Percentiles rank a stretch among this genome's conserved stretches.
phyloP scores from a whole-genome alignment of 345 rosid genomes.

The Erucastrum elatum region DNA sequence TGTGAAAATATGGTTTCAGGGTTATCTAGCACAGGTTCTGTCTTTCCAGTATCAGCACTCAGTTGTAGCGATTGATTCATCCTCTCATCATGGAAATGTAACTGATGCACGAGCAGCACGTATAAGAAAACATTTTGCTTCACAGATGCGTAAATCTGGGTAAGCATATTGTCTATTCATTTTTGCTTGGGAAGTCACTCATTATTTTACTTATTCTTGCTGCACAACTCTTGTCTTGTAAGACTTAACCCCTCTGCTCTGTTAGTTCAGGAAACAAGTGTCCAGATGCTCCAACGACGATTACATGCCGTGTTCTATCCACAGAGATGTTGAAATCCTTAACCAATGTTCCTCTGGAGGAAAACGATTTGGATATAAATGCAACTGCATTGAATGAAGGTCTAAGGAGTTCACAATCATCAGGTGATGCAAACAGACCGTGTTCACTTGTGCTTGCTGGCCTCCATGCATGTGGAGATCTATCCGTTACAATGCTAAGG shows the following conservation, averaged over 20 bases:
- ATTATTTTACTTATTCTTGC: not conserved
- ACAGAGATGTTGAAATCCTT: conserved; percentile 64
- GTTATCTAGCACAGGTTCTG: conserved; percentile 92
- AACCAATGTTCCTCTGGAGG: conserved; percentile 38
- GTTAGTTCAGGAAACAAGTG: conserved; percentile 64
- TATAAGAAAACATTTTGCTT: conserved; percentile 72
- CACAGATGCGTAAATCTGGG: conserved; percentile 74
- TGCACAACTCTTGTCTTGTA: conserved; percentile 21
- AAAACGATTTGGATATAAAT: conserved; percentile 36
- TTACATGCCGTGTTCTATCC: conserved; percentile 71
- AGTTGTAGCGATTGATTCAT: conserved; percentile 87
- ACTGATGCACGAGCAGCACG: conserved; percentile 82
- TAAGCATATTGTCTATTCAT: conserved; percentile 33
- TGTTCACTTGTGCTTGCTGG: conserved; percentile 83
- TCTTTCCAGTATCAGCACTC: conserved; percentile 76
- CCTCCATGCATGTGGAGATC: conserved; percentile 97
- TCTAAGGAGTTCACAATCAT: conserved; percentile 33
- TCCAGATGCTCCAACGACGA: conserved; percentile 61
- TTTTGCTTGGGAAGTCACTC: not conserved
- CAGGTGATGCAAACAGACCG: conserved; percentile 23
- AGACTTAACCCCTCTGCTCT: conserved; percentile 30
- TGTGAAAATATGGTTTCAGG: conserved; percentile 46
- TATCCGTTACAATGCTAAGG: conserved; percentile 88
- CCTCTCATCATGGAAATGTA: conserved; percentile 78
- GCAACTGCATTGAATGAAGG: conserved; percentile 27